These are phyloP conservation scores for Thinopyrum obtusiflorum DNA, from an alignment of 202 grass and related monocot genomes.

Conservation along the genomic window DNA sequence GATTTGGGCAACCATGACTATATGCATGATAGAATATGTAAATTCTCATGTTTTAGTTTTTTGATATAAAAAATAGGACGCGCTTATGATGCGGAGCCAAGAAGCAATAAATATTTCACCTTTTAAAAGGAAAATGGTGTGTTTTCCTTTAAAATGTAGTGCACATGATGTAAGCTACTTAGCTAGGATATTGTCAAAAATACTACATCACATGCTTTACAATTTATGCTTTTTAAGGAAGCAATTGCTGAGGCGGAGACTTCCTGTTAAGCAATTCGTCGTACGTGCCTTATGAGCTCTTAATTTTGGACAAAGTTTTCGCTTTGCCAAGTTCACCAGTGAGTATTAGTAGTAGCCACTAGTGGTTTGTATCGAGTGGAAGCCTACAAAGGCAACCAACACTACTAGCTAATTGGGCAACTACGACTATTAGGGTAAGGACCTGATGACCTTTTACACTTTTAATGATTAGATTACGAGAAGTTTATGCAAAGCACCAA, in stretches of 20 bases:
- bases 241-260: not conserved
- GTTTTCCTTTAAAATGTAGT: not conserved
- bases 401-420: not conserved
- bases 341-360: not conserved
- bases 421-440: not conserved
- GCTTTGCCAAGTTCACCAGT: not conserved
- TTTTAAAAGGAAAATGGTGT: not conserved
- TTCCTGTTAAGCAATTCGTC: not conserved
- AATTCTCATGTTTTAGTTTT: no score
- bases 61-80: no score
- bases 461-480: constrained; percentile 52
- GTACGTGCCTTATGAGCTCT: not conserved
- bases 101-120: no score
- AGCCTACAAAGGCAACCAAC: constrained; percentile 10
- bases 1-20: no score
- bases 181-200: not conserved
- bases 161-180: not conserved
- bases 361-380: constrained; percentile 7
- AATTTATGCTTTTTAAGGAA: not conserved
- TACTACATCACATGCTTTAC: not conserved
- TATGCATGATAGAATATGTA: no score
- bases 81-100: no score
- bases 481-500: constrained; percentile 38
- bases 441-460: constrained; percentile 10
- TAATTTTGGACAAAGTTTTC: not conserved